Conservation (phyloP, 805 yeast species). For the Kuraishia capsulata region DNA sequence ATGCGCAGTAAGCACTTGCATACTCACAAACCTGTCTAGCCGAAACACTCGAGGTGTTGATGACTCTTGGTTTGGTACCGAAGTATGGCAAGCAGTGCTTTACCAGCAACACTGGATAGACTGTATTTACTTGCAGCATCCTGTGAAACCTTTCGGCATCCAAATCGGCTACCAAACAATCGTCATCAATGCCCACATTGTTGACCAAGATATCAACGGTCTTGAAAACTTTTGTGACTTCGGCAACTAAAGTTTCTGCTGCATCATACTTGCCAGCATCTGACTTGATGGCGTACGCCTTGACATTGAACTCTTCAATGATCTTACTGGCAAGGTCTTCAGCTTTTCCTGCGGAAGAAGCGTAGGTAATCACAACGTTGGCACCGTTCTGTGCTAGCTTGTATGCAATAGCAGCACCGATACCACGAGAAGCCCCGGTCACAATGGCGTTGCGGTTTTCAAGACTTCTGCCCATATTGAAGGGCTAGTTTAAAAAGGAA, state of each 20-base stretch:
- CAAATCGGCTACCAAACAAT: constrained; percentile 4
- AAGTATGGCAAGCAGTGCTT: constrained; percentile 6
- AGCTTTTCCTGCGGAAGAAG: constrained; percentile 4
- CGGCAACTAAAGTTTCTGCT: constrained; percentile 4
- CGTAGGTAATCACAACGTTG: constrained; percentile 9
- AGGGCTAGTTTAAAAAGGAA: neutral
- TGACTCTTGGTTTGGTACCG: constrained; percentile 8
- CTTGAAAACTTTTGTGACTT: constrained; percentile 14
- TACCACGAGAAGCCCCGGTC: constrained; percentile 13
- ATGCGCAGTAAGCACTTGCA: constrained; percentile 7
- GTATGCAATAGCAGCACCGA: constrained; percentile 9
- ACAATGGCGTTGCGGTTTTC: constrained; percentile 7
- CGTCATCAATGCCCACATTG: constrained; percentile 28
- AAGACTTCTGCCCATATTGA: neutral
- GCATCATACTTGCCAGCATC: constrained; percentile 2
- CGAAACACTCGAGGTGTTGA: constrained; percentile 7
- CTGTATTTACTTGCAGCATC: constrained; percentile 7
- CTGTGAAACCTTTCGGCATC: constrained; percentile 4
- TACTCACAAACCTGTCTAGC: constrained; percentile 6
- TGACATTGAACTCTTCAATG: constrained; percentile 3
- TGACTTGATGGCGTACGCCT: constrained; percentile 7
- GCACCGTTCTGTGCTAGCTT: constrained; percentile 10
- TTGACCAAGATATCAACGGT: constrained; percentile 27
- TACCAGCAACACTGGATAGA: constrained; percentile 5
- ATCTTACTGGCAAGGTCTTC: constrained; percentile 4